These are phyloP conservation scores for Trifolium fragiferum DNA, from an alignment of 306 rosid genomes.

Conservation along the genomic window DNA sequence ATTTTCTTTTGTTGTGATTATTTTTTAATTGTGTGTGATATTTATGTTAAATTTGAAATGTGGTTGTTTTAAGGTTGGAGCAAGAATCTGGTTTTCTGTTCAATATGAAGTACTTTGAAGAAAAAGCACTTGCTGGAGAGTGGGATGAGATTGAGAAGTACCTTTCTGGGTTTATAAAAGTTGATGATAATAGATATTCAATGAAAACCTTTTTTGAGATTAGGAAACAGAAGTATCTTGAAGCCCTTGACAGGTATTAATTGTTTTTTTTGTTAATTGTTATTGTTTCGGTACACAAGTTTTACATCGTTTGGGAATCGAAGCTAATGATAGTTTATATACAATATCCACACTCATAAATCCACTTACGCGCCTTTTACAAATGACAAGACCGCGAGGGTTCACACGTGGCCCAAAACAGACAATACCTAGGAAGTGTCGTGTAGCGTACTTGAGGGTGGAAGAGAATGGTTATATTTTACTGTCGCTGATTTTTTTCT, in stretches of 20 bases:
- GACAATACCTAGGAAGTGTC: no score
- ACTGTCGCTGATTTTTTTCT: constrained; percentile 24
- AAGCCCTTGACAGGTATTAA: constrained; percentile 79
- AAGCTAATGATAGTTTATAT: no score
- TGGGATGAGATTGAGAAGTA: constrained; percentile 87
- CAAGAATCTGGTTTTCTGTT: constrained; percentile 74
- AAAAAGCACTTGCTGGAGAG: constrained; percentile 68
- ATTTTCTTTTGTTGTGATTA: neutral
- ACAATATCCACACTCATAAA: no score
- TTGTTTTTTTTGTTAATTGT: neutral
- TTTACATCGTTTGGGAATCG: no score
- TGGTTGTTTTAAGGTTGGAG: constrained; percentile 56
- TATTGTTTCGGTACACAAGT: no score
- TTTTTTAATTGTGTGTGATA: neutral
- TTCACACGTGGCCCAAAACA: no score
- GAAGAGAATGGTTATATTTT: no score
- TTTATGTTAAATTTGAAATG: constrained; percentile 26
- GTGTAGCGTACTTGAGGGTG: no score
- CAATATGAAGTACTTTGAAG: constrained; percentile 79
- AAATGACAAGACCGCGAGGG: no score
- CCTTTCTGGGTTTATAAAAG: constrained; percentile 72
- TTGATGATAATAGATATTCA: constrained; percentile 77
- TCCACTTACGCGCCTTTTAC: no score
- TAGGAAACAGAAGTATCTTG: constrained; percentile 85
- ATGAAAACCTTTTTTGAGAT: constrained; percentile 80